Evolutionary conservation across 2,329 filamentous ascomycete species (phyloP).

Genomic region (Alternaria gansuensis): DNA sequence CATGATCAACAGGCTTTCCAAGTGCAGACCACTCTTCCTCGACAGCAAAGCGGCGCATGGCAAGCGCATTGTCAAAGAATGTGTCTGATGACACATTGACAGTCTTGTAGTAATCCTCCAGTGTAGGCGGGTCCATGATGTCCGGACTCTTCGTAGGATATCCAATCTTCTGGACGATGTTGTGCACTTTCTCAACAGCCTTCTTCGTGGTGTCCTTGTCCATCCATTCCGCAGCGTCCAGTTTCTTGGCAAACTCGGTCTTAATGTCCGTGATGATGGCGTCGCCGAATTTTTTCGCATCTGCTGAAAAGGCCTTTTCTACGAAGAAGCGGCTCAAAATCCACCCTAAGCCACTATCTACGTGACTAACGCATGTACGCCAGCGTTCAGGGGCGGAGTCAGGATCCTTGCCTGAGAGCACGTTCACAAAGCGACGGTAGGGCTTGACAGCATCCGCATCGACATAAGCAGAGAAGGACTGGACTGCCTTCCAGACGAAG

Average conservation of each 20-base stretch:
- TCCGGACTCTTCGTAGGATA: conserved; percentile 70
- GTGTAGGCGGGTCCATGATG: conserved; percentile 65
- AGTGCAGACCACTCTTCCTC: conserved; percentile 65
- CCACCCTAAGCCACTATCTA: conserved; percentile 70
- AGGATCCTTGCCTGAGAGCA: conserved; percentile 69
- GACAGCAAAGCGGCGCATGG: conserved; percentile 60
- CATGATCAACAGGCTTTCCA: conserved; percentile 67
- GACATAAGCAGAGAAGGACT: conserved; percentile 62
- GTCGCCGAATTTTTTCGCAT: conserved; percentile 72
- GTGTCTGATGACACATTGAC: conserved; percentile 61
- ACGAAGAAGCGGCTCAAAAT: conserved; percentile 76
- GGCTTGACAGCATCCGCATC: conserved; percentile 69
- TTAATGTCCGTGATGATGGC: conserved; percentile 77
- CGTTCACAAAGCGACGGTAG: conserved; percentile 67
- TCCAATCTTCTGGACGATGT: conserved; percentile 74
- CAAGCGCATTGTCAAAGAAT: conserved; percentile 68
- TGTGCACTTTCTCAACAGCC: conserved; percentile 70
- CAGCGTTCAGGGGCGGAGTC: conserved; percentile 71
- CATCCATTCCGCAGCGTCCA: conserved; percentile 71
- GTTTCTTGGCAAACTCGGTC: conserved; percentile 68
- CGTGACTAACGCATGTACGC: conserved; percentile 68
- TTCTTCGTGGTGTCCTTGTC: conserved; percentile 66
- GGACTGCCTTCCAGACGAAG: conserved; percentile 70
- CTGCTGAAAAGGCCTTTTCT: conserved; percentile 71
- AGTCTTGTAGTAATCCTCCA: conserved; percentile 66